Evolutionary conservation across 805 yeast species (phyloP), one percentile per base, ranked within the genome.

Genomic region (Scheffersomyces stipitis): DNA sequence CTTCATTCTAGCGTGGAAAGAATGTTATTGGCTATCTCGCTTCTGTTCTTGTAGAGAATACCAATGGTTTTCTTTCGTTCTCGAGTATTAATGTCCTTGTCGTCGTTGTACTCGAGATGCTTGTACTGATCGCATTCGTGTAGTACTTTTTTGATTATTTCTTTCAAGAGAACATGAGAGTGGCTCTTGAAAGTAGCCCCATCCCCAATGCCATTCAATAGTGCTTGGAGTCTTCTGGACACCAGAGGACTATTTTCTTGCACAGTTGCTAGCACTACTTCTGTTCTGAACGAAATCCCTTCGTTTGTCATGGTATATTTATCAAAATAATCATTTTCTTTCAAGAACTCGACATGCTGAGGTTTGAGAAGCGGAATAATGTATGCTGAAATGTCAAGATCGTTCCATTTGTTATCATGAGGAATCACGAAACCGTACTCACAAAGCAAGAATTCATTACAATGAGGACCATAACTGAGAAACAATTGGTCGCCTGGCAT

Each of bases 391-490:
- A 90, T 53, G 52, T 90, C 95, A 2, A 89, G 55, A 44, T 66
- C 80, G 48, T 87, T 81, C 88, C 90, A 85, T 15, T 56, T 61
- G 53, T 88, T 87, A 1, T 57, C 51, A 0, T 42, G 24, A 0
- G 56, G 54, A 1, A 85, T 58, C 26, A 72, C 69, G 65, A 91
- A 91, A 1, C 97, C 98, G 54, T 91, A 91, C 58, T 91, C 98
- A 50, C 85, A 80, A 7, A 88, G 64, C 23, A 91, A 61, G 46
- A 86, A 86, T 33, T 80, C 88, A 56, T 91, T 89, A 7, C 85
- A 79, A 58, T 91, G 97, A 1, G 96, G 81, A 1, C 98, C 98
- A 56, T 91, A 91, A 34, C 83, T 77, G 46, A 91, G 71, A 48
- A 67, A 78, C 2, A 91, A 47, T 54, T 90, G 95, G 12, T 80